A percentile compares a stretch with the other conserved stretches of the same genome.
Evolutionary conservation across 495 filamentous ascomycete genomes (phyloP).

Genomic region (Penicillium maclennaniae): DNA sequence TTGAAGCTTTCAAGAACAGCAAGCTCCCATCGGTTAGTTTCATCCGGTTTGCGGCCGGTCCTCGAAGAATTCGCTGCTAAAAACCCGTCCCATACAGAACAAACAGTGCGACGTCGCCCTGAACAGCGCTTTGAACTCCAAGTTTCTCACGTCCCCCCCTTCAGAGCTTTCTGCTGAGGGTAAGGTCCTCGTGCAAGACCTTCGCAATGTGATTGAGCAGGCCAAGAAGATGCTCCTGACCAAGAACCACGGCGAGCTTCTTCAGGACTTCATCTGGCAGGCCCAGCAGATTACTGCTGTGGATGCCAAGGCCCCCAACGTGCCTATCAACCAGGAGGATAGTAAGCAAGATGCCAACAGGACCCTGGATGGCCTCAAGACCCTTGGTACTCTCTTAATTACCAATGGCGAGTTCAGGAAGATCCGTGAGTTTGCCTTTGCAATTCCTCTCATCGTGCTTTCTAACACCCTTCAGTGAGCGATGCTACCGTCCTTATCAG

Average conservation of each 20-base stretch:
- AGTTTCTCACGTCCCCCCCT: constrained; percentile 65
- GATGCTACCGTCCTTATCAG: constrained; percentile 81
- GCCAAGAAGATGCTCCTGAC: constrained; percentile 83
- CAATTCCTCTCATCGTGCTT: too few species aligned
- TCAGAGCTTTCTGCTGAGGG: constrained; percentile 80
- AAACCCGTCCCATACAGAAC: constrained; percentile 48
- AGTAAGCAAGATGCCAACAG: constrained; percentile 78
- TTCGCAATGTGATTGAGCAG: constrained; percentile 79
- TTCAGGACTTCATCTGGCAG: constrained; percentile 97
- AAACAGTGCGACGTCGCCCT: constrained; percentile 93
- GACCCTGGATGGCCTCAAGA: constrained; percentile 80
- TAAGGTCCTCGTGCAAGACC: constrained; percentile 67
- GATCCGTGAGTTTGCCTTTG: constrained; percentile 59
- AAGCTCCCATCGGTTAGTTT: constrained; percentile 83
- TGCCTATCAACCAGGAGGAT: constrained; percentile 67
- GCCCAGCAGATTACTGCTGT: constrained; percentile 67
- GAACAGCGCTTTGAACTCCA: constrained; percentile 73
- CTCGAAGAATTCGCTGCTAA: constrained; percentile 7
- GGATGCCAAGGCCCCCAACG: constrained; percentile 53
- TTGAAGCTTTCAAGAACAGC: constrained; percentile 75
- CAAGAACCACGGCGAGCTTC: constrained; percentile 91
- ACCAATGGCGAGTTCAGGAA: constrained; percentile 97
- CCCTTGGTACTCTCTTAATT: constrained; percentile 82
- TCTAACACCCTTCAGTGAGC: constrained; percentile 57
- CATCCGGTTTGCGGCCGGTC: neutral